These are phyloP conservation scores for Peribolospora baueri DNA, from an alignment of 768 basidiomycete species.

Conservation along the genomic window DNA sequence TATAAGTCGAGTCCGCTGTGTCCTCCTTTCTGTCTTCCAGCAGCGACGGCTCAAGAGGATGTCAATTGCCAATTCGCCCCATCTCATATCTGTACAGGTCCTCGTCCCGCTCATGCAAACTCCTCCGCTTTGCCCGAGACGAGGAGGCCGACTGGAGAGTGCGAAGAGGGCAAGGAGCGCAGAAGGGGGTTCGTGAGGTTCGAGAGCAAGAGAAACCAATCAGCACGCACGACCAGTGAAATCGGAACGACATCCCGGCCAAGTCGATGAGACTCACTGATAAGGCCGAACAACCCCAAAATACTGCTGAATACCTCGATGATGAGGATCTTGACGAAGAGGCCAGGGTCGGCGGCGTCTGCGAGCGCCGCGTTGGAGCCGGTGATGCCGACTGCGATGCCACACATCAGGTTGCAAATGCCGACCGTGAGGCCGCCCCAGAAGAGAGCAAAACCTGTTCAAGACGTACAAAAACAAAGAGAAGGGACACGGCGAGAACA, in stretches of 20 bases:
- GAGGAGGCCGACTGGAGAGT: not conserved
- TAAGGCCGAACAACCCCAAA: slow-evolving; percentile 73
- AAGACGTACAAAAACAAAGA: not conserved
- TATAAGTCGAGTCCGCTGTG: too few species aligned
- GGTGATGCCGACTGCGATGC: slow-evolving; percentile 77
- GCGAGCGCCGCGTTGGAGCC: slow-evolving; percentile 86
- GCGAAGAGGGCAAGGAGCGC: not conserved
- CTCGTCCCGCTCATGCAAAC: slow-evolving; percentile 8
- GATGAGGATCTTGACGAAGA: slow-evolving; percentile 91
- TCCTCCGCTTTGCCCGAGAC: slow-evolving; percentile 5
- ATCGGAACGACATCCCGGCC: not conserved
- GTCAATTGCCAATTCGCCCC: too few species aligned
- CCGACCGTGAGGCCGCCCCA: slow-evolving; percentile 94
- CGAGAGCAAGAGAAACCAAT: not conserved
- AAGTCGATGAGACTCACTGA: slow-evolving; percentile 33
- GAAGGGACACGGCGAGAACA: not conserved
- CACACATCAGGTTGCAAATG: slow-evolving; percentile 78
- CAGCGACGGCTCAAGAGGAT: too few species aligned
- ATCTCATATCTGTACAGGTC: not conserved
- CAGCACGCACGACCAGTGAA: not conserved
- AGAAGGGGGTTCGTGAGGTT: not conserved
- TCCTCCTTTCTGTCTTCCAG: too few species aligned
- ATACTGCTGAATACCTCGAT: slow-evolving; percentile 78
- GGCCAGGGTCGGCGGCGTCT: slow-evolving; percentile 76
- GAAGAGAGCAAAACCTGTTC: slow-evolving; percentile 65